Percentiles rank a stretch among this genome's conserved stretches.
phyloP scores from a whole-genome alignment of 2,329 filamentous ascomycete species.

The Botrytis tulipae region DNA sequence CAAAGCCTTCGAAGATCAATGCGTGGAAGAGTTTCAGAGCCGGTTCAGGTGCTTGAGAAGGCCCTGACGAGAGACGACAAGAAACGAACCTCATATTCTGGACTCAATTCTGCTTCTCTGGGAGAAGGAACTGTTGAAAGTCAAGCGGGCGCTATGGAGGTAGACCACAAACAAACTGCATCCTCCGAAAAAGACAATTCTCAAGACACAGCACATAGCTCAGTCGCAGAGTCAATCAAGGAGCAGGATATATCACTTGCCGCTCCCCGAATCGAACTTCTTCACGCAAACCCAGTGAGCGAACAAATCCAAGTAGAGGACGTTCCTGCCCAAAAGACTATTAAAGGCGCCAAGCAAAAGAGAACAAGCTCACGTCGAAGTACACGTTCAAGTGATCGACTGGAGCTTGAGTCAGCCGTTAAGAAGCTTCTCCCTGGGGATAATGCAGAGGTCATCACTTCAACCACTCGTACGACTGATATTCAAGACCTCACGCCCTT shows the following conservation, averaged over 20 bases:
- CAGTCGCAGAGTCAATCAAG: background rate
- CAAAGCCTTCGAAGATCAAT: slow-evolving; percentile 16
- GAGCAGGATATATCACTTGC: background rate
- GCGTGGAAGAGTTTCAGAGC: slow-evolving; percentile 15
- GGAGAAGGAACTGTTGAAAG: background rate
- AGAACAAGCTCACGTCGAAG: slow-evolving; percentile 9
- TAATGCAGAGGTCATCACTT: background rate
- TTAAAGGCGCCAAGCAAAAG: slow-evolving; percentile 2
- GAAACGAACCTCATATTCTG: background rate
- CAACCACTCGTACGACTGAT: background rate
- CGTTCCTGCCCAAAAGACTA: background rate
- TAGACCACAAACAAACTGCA: background rate
- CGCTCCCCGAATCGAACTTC: background rate
- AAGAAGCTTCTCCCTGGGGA: background rate
- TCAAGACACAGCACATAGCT: background rate
- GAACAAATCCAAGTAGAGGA: background rate
- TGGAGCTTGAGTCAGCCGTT: background rate
- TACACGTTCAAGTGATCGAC: slow-evolving; percentile 12
- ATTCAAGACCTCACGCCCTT: background rate
- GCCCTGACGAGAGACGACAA: background rate
- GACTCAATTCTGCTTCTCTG: background rate
- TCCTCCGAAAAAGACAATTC: too few species aligned
- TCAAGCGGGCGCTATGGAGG: background rate
- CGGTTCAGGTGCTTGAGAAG: background rate
- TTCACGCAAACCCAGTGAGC: background rate